These are phyloP conservation scores for Simmondsia chinensis DNA, from an alignment of 148 eudicot species.

Conservation along the genomic window DNA sequence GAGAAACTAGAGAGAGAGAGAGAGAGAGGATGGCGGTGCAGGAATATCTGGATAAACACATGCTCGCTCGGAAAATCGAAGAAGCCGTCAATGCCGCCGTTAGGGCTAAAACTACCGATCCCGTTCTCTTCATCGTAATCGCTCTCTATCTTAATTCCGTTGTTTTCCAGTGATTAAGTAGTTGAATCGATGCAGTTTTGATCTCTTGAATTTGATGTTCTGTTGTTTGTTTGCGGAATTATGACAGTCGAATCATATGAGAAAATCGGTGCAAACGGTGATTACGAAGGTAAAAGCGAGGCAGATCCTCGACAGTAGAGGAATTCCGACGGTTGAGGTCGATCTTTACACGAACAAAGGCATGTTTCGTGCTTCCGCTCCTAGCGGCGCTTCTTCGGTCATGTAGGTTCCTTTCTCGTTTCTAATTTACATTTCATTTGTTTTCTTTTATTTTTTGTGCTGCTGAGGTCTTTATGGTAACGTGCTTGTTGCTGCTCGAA, in stretches of 20 bases:
- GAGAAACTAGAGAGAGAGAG: background rate
- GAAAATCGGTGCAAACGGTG: conserved; percentile 80
- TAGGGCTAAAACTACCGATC: conserved; percentile 88
- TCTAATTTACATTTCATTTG: background rate
- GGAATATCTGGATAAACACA: conserved; percentile 83
- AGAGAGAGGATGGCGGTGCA: conserved; percentile 67
- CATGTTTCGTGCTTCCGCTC: conserved; percentile 78
- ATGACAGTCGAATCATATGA: conserved; percentile 83
- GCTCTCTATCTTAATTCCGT: conserved; percentile 1
- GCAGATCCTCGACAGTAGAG: conserved; percentile 93
- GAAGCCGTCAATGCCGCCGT: conserved; percentile 99
- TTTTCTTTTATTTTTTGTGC: background rate
- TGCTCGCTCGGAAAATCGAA: conserved; percentile 89
- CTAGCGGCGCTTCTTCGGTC: conserved; percentile 76
- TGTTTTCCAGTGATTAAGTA: background rate
- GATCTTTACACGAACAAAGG: conserved; percentile 87
- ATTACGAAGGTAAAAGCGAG: conserved; percentile 91
- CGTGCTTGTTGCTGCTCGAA: too few species aligned
- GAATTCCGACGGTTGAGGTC: conserved; percentile 94
- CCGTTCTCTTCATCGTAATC: conserved; percentile 80
- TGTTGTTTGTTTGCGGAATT: background rate
- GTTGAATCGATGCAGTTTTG: background rate
- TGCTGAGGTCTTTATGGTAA: too few species aligned
- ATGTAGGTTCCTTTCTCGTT: conserved; percentile 33
- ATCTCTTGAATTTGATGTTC: background rate